Evolutionary conservation across 768 basidiomycete genomes (phyloP).

Genomic region (Mycena sanguinolenta): DNA sequence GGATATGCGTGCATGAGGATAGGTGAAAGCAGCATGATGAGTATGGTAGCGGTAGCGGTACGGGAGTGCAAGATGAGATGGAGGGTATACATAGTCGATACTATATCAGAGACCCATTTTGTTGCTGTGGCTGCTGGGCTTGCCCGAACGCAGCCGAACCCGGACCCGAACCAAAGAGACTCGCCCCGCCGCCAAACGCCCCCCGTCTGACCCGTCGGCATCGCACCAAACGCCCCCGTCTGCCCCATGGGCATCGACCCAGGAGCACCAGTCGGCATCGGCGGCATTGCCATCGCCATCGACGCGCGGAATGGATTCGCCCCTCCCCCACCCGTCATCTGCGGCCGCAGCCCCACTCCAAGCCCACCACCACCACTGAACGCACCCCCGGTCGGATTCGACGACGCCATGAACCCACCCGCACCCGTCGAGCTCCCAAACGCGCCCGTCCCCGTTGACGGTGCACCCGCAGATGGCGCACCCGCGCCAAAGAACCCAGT

Average conservation of each 20-base stretch:
- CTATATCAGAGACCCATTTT: slow-evolving; percentile 64
- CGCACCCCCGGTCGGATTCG: slow-evolving; percentile 39
- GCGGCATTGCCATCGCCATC: slow-evolving; percentile 52
- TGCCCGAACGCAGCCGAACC: slow-evolving; percentile 26
- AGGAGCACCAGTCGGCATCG: slow-evolving; percentile 30
- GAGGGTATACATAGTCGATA: background rate
- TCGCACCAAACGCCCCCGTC: slow-evolving; percentile 16
- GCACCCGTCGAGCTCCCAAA: slow-evolving; percentile 21
- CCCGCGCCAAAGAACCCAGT: slow-evolving; percentile 34
- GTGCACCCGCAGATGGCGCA: background rate
- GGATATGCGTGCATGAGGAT: background rate
- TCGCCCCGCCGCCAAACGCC: slow-evolving; percentile 29
- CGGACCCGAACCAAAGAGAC: slow-evolving; percentile 42
- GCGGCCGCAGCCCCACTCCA: slow-evolving; percentile 70
- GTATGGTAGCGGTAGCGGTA: slow-evolving; percentile 5
- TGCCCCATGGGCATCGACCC: background rate
- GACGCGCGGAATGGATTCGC: slow-evolving; percentile 79
- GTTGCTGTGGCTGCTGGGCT: slow-evolving; percentile 48
- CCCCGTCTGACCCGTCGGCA: slow-evolving; percentile 4
- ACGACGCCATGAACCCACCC: slow-evolving; percentile 53
- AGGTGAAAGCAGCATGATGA: too few relatives aligned
- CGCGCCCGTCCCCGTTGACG: too few relatives aligned
- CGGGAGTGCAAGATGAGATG: slow-evolving; percentile 4
- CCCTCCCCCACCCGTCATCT: slow-evolving; percentile 67
- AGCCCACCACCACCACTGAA: slow-evolving; percentile 41